These are phyloP conservation scores for Penicillium sumatraense DNA, from an alignment of 2,329 filamentous ascomycete genomes.

Conservation along the genomic window DNA sequence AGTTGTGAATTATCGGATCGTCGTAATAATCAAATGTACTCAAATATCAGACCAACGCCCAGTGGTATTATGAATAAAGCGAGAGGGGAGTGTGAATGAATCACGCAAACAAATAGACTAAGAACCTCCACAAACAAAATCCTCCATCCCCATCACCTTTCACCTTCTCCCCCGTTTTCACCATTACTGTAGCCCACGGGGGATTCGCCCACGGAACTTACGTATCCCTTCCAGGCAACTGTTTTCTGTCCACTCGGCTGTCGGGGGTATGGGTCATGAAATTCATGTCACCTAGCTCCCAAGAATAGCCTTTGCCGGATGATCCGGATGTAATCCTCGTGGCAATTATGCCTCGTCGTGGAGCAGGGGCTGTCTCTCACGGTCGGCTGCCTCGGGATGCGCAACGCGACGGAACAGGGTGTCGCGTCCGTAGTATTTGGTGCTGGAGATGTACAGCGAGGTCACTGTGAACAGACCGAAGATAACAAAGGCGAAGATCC, in stretches of 20 bases:
- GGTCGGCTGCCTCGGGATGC: constrained; percentile 49
- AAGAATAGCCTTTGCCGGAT: neutral
- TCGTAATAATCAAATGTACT: neutral
- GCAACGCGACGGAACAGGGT: constrained; percentile 39
- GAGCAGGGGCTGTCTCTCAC: constrained; percentile 60
- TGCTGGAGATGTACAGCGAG: constrained; percentile 56
- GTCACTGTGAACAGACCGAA: constrained; percentile 74
- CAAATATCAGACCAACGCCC: constrained; percentile 3
- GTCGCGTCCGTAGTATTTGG: constrained; percentile 41
- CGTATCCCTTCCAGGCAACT: neutral
- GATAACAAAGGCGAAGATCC: constrained; percentile 89
- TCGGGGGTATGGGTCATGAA: too few species aligned
- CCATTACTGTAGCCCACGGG: neutral
- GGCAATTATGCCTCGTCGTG: constrained; percentile 37
- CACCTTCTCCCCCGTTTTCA: neutral
- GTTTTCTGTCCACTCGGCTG: neutral
- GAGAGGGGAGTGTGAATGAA: neutral
- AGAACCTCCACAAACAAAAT: neutral
- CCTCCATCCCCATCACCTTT: neutral
- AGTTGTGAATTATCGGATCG: neutral
- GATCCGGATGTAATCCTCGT: too few species aligned
- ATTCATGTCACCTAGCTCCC: too few species aligned
- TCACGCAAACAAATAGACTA: neutral
- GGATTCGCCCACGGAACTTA: too few species aligned
- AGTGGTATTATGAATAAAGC: constrained; percentile 9